phyloP scores from a whole-genome alignment of 2,329 filamentous ascomycete species.

The Fusarium longipes region DNA sequence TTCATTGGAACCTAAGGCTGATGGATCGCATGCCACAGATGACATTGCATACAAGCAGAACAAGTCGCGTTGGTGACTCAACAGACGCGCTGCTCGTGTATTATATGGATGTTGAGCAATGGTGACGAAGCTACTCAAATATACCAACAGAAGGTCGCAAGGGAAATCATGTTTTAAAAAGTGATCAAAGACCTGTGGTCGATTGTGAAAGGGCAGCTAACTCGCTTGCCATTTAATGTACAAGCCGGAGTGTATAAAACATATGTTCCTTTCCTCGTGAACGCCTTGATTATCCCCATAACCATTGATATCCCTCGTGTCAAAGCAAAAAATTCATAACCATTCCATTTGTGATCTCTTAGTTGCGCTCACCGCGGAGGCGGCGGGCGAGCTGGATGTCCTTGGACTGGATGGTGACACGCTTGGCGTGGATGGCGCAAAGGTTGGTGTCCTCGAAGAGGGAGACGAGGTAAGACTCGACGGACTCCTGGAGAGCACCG shows the following conservation, averaged over 20 bases:
- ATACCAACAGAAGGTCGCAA: not conserved
- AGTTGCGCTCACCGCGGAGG: slow-evolving; percentile 93
- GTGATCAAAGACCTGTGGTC: slow-evolving; percentile 39
- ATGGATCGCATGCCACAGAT: no score
- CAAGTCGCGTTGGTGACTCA: not conserved
- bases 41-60: no score
- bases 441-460: slow-evolving; percentile 99
- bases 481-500: slow-evolving; percentile 96
- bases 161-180: not conserved
- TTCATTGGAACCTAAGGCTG: no score
- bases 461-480: slow-evolving; percentile 98
- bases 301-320: slow-evolving; percentile 52
- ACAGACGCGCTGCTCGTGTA: not conserved
- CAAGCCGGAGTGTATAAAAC: slow-evolving; percentile 55
- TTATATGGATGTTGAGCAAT: not conserved
- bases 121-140: not conserved
- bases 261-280: slow-evolving; percentile 57
- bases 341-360: slow-evolving; percentile 54
- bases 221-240: slow-evolving; percentile 55
- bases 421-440: slow-evolving; percentile 99
- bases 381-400: slow-evolving; percentile 97
- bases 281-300: slow-evolving; percentile 61
- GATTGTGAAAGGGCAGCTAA: slow-evolving; percentile 44
- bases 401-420: slow-evolving; percentile 97
- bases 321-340: slow-evolving; percentile 57